Evolutionary conservation across 441 rosid species (phyloP), one percentile per base, ranked within the genome.

Genomic region (Breynia disticha): DNA sequence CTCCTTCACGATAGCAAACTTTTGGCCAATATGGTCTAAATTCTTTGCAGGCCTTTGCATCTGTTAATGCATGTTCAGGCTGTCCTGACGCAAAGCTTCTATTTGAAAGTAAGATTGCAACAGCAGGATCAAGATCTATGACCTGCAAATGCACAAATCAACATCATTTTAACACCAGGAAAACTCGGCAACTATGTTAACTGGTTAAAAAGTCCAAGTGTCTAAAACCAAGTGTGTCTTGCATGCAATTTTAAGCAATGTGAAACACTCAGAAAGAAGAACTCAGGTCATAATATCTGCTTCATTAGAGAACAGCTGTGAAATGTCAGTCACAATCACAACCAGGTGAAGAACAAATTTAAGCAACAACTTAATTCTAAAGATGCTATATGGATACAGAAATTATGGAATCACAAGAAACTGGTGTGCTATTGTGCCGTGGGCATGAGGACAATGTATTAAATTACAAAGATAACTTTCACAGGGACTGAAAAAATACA

Each of bases 1-100:
- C 88, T 1, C 98, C 98, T 81, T 91, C 98, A 62, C 95, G 76
- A 62, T 77, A 91, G 71, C 84, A 91, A 45, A 77, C 95, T 75
- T 91, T 91, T 44, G 95, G 68, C 96, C 98, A 91, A 56, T 82
- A 81, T 0, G 94, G 89, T 70, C 71, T 80, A 56, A 83, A 66
- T 67, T 64, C 79, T 76, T 86, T 78, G 65, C 95, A 87, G 18
- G 72, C 72, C 78, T 71, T 79, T 19, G 86, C 98, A 79, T 91
- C 98, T 7, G 80, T 68, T 52, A 87, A 71, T 15, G 98, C 94
- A 9, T 78, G 83, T 37, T 86, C 94, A 43, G 83, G 73, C 66
- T 87, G 90, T 59, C 89, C 91, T 47, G 79, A 35, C 80, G 84
- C 50, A 87, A 46, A 89, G 71, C 98, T 91, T 78, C 98, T 80